A percentile compares a stretch with the other conserved stretches of the same genome.
Evolutionary conservation across 176 grass and related monocot genomes (phyloP).

Genomic region (Dactylis glomerata): DNA sequence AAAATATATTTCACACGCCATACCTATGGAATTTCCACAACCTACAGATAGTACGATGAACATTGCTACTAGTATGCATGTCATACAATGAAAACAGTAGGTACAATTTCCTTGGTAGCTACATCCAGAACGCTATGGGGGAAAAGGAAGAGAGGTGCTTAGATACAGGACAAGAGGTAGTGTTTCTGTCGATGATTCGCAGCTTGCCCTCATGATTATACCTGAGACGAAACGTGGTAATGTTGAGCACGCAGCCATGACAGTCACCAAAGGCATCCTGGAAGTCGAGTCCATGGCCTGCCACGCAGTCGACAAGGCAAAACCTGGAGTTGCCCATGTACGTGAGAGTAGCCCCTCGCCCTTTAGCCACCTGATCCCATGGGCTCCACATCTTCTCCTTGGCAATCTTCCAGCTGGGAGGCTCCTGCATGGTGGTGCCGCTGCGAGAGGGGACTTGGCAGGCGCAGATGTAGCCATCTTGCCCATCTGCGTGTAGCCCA

Average conservation of each 20-base stretch:
- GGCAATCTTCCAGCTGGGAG: too few relatives aligned
- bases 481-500: too few relatives aligned
- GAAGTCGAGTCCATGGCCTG: too few relatives aligned
- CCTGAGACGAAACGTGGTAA: too few relatives aligned
- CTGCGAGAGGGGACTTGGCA: neutral
- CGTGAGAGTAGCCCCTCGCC: neutral
- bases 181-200: neutral
- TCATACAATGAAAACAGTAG: neutral
- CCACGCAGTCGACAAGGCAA: neutral
- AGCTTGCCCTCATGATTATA: neutral
- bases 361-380: neutral
- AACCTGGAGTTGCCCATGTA: neutral
- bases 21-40: neutral
- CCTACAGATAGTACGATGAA: neutral
- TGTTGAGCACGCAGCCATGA: too few relatives aligned
- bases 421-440: neutral
- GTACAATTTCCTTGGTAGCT: neutral
- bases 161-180: neutral
- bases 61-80: neutral
- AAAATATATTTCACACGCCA: neutral
- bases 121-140: neutral
- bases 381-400: neutral
- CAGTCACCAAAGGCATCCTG: too few relatives aligned
- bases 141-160: neutral
- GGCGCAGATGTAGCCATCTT: too few relatives aligned